Evolutionary conservation across 345 rosid genomes (phyloP), one percentile per base, ranked within the genome.

Genomic region (Eucalyptus cloeziana): DNA sequence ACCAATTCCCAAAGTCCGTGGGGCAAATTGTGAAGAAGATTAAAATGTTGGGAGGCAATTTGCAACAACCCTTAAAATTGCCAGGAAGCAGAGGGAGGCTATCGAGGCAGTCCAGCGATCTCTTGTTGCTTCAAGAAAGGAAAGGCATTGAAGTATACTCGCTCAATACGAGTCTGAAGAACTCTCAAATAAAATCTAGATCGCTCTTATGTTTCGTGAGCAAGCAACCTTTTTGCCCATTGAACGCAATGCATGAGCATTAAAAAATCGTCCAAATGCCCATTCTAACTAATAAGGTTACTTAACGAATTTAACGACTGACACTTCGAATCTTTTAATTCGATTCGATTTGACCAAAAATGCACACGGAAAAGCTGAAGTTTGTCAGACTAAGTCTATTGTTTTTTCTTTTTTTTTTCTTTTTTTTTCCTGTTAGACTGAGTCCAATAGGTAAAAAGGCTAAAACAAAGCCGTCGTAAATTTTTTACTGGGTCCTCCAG

Each of bases 101-200:
- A 91, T 97, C 88, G 99, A 96, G 93, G 96, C 97, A 86, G 97
- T 88, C 79, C 98, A 94, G 89, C 91, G 99, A 94, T 93, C 98
- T 69, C 94, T 56, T 9, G 67, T 60, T 60, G 67, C 67, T 27
- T 27, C 31, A 27, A 27, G 31, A 60, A 60, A 60, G 31, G n/a
- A 60, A 60, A 60, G n/a, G 69, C 31, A 60, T 12, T 30, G 8
- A 60, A 60, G 69, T 60, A 27, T 12, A 3, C 16, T 60, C 7
- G 31, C 4, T 27, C 67, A 12, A 1, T 60, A 60, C 8, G 2
- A 60, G 15, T 5, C 31, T 60, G 6, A 13, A 60, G 31, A 60
- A 27, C 4, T 60, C 58, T 52, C 58, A 19, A 52, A 19, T 19
- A 52, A 52, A 52, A 19, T 52, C 58, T 52, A 52, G 7, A 30